Evolutionary conservation across 2,329 filamentous ascomycete species (phyloP).

Genomic region (Laburnicola sp.): DNA sequence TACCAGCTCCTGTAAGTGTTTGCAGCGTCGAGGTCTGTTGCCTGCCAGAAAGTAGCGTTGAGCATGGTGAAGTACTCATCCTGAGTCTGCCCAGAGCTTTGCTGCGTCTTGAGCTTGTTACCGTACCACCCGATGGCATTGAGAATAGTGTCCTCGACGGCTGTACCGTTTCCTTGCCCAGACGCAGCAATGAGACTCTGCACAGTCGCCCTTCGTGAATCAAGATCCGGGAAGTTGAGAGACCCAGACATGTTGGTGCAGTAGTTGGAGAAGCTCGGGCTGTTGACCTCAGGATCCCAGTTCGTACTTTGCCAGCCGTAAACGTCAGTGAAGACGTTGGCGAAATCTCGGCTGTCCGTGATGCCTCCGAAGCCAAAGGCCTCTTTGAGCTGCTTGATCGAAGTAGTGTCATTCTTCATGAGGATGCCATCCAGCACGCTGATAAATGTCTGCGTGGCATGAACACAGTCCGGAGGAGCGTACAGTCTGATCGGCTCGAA

Average conservation of each 20-base stretch:
- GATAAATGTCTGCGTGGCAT: conserved; percentile 63
- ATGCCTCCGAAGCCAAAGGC: conserved; percentile 57
- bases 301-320: conserved; percentile 56
- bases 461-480: conserved; percentile 65
- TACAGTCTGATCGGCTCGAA: conserved; percentile 61
- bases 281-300: conserved; percentile 58
- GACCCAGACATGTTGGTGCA: conserved; percentile 60
- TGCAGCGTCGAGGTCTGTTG: conserved; percentile 48
- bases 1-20: conserved; percentile 56
- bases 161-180: conserved; percentile 51
- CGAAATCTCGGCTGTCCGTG: conserved; percentile 59
- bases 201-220: conserved; percentile 44
- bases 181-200: conserved; percentile 52
- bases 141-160: conserved; percentile 55
- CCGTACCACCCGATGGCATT: conserved; percentile 63
- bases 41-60: conserved; percentile 52
- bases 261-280: conserved; percentile 53
- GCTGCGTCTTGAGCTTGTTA: conserved; percentile 43
- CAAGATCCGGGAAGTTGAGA: conserved; percentile 50
- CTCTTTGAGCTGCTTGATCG: conserved; percentile 54
- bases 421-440: conserved; percentile 64
- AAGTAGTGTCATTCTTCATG: conserved; percentile 51
- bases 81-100: conserved; percentile 41
- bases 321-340: conserved; percentile 52
- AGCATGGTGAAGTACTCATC: conserved; percentile 57